Evolutionary conservation across 257 asterid genomes (phyloP).

Genomic region (Solanum stenotomum): DNA sequence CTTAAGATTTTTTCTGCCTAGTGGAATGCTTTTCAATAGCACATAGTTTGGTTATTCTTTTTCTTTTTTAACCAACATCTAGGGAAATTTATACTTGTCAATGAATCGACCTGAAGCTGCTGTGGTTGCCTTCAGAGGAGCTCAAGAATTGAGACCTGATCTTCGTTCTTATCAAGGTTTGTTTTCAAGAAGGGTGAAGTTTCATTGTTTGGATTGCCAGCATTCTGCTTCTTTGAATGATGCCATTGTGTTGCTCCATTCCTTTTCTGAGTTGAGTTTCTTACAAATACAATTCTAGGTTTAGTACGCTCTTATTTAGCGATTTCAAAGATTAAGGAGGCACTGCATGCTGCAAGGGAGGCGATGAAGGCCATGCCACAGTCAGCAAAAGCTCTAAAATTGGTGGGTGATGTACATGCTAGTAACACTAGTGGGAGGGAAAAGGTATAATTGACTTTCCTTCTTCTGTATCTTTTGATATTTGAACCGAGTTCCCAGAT

Average conservation of each 20-base stretch:
- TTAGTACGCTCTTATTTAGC: slow-evolving; percentile 83
- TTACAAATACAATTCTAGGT: slow-evolving; percentile 38
- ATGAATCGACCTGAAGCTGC: slow-evolving; percentile 93
- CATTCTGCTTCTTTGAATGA: not conserved
- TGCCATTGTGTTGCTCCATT: not conserved
- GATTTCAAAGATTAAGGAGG: slow-evolving; percentile 84
- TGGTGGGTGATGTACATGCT: slow-evolving; percentile 99
- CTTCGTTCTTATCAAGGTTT: slow-evolving; percentile 95
- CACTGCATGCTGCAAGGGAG: slow-evolving; percentile 87
- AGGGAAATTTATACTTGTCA: slow-evolving; percentile 86
- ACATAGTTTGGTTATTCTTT: not conserved
- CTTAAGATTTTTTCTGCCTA: not conserved
- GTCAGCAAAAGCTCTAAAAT: slow-evolving; percentile 88
- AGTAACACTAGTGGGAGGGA: slow-evolving; percentile 84
- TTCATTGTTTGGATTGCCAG: not conserved
- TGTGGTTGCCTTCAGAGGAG: slow-evolving; percentile 67
- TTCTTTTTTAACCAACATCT: slow-evolving; percentile 9
- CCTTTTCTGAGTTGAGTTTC: not conserved
- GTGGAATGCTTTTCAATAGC: not conserved
- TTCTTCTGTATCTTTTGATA: not conserved
- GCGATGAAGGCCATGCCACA: slow-evolving; percentile 99
- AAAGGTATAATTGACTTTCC: slow-evolving; percentile 31
- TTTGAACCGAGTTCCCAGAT: not conserved
- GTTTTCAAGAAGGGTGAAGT: not conserved
- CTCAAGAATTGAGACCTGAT: slow-evolving; percentile 96